These are phyloP conservation scores for Hymenoscyphus linearis DNA, from an alignment of 2,329 filamentous ascomycete species.

Conservation along the genomic window DNA sequence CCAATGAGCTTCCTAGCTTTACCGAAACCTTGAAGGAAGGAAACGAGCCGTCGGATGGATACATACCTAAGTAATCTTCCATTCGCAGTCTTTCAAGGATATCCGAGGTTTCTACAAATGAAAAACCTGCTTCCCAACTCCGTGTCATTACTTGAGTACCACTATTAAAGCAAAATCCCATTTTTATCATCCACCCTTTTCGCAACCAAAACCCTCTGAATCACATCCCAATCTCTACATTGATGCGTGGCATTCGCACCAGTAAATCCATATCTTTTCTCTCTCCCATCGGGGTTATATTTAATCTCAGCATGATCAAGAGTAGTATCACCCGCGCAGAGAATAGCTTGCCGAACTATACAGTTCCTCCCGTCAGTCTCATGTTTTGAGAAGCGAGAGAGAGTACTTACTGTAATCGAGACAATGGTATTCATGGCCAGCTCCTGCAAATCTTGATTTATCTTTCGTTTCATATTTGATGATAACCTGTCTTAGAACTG, in stretches of 20 bases:
- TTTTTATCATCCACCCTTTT: slow-evolving; percentile 24
- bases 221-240: slow-evolving; percentile 29
- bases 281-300: slow-evolving; percentile 21
- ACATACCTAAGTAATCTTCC: neutral
- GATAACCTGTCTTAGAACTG: slow-evolving; percentile 27
- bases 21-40: too few species aligned
- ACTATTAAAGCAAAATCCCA: slow-evolving; percentile 23
- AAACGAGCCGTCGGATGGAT: too few species aligned
- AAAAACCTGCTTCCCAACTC: neutral
- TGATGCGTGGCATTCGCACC: slow-evolving; percentile 27
- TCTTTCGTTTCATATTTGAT: slow-evolving; percentile 27
- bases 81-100: neutral
- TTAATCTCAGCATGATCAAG: slow-evolving; percentile 26
- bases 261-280: slow-evolving; percentile 20
- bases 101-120: neutral
- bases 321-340: slow-evolving; percentile 30
- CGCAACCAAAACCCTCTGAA: slow-evolving; percentile 24
- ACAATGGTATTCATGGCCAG: slow-evolving; percentile 31
- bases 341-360: slow-evolving; percentile 25
- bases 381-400: neutral
- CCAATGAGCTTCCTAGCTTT: too few species aligned
- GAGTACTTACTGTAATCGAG: slow-evolving; percentile 26
- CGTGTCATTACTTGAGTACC: too few species aligned
- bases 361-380: neutral
- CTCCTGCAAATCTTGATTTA: slow-evolving; percentile 28